Conservation (phyloP, 2,329 filamentous ascomycete genomes). For the Curvularia sp. region DNA sequence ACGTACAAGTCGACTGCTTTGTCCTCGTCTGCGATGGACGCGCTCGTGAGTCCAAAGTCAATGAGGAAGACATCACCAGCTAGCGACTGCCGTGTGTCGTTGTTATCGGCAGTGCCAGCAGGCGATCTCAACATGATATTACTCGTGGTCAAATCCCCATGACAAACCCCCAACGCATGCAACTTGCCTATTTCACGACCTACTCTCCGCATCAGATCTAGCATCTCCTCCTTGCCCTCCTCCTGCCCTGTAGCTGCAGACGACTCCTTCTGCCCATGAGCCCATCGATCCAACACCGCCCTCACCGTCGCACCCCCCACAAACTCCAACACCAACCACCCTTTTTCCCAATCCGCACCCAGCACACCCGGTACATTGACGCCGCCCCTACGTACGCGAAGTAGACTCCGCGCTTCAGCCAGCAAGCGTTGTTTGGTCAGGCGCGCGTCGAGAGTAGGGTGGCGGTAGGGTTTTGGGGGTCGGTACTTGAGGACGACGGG, state of each 20-base stretch:
- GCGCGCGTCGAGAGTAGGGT: conserved; percentile 85
- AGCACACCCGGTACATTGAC: conserved; percentile 83
- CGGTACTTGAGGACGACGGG: conserved; percentile 89
- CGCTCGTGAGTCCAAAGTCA: conserved; percentile 89
- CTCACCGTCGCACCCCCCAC: conserved; percentile 72
- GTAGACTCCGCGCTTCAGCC: conserved; percentile 85
- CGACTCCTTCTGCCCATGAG: conserved; percentile 47
- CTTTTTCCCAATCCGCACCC: conserved; percentile 66
- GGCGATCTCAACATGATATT: conserved; percentile 78
- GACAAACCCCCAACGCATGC: conserved; percentile 85
- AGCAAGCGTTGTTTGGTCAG: conserved; percentile 87
- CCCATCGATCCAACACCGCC: conserved; percentile 71
- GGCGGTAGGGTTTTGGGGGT: conserved; percentile 88
- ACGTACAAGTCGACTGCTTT: conserved; percentile 96
- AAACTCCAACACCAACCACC: conserved; percentile 63
- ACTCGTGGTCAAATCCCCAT: conserved; percentile 96
- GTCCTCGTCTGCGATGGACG: conserved; percentile 86
- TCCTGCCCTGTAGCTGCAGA: conserved; percentile 10
- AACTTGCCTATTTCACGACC: conserved; percentile 75
- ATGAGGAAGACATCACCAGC: conserved; percentile 85
- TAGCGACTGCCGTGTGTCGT: no score
- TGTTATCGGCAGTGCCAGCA: not conserved
- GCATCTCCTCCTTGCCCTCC: conserved; percentile 37
- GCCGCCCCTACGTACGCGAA: conserved; percentile 78
- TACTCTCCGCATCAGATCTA: conserved; percentile 70